phyloP scores from a whole-genome alignment of 1,284 basidiomycete species.

The Fomes fomentarius region DNA sequence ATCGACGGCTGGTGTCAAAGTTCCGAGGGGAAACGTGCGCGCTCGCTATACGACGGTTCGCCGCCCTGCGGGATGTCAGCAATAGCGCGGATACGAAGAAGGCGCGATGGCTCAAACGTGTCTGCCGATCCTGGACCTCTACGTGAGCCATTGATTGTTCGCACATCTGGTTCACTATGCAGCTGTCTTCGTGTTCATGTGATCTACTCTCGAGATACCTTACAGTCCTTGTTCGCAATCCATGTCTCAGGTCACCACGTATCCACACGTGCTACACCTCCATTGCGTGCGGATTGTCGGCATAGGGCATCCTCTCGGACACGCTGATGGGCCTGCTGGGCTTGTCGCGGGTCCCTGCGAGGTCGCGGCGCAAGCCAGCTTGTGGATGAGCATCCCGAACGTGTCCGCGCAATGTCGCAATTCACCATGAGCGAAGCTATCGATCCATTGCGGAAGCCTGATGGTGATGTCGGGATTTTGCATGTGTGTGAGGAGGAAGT shows the following conservation, averaged over 20 bases:
- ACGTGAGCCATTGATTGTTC: constrained; percentile 5
- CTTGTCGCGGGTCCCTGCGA: neutral
- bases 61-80: constrained; percentile 33
- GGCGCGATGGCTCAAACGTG: constrained; percentile 36
- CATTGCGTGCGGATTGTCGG: neutral
- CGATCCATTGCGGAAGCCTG: constrained; percentile 12
- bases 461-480: constrained; percentile 14
- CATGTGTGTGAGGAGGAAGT: constrained; percentile 12
- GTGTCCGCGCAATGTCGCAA: constrained; percentile 10
- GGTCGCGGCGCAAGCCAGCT: constrained; percentile 4
- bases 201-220: neutral
- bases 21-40: constrained; percentile 60
- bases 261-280: constrained; percentile 1
- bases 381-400: constrained; percentile 12
- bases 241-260: neutral
- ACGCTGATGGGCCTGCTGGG: neutral
- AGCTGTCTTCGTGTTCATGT: neutral
- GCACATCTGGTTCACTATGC: no score
- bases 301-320: neutral
- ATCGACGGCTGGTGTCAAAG: constrained; percentile 47
- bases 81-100: constrained; percentile 31
- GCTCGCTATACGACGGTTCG: constrained; percentile 47
- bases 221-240: neutral
- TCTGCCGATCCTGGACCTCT: constrained; percentile 32
- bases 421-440: constrained; percentile 15